Percentiles rank a stretch among this genome's conserved stretches.
Conservation (phyloP, 768 basidiomycete genomes). For the Rhizopogon vulgaris region DNA sequence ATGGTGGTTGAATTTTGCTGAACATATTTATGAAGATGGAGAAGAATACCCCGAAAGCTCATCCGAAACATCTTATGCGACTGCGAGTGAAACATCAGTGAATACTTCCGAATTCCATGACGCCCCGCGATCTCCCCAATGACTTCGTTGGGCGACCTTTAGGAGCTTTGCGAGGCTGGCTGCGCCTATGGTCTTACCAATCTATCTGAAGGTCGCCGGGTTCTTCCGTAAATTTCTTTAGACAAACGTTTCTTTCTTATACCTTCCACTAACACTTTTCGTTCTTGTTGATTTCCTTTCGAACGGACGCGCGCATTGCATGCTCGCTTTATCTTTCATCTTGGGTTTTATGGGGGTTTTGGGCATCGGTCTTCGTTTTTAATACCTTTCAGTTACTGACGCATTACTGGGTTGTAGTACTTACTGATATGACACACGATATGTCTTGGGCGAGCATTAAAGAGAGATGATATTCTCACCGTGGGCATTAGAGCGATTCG, state of each 20-base stretch:
- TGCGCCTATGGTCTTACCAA: slow-evolving; percentile 33
- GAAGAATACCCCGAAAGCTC: slow-evolving; percentile 4
- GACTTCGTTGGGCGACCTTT: slow-evolving; percentile 48
- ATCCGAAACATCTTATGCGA: not conserved
- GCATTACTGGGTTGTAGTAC: not conserved
- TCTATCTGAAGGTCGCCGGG: slow-evolving; percentile 45
- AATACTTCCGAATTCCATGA: slow-evolving; percentile 8
- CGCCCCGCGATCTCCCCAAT: slow-evolving; percentile 23
- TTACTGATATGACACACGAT: not conserved
- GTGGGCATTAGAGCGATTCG: not conserved
- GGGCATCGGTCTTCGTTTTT: not conserved
- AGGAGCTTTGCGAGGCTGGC: slow-evolving; percentile 37
- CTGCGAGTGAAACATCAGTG: slow-evolving; percentile 6
- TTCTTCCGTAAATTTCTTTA: slow-evolving; percentile 37
- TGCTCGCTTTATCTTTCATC: not conserved
- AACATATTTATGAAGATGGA: slow-evolving; percentile 7
- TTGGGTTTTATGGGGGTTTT: slow-evolving; percentile 4
- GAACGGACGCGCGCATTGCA: slow-evolving; percentile 1
- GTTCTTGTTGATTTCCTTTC: slow-evolving; percentile 18
- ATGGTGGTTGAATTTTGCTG: not conserved
- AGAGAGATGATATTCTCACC: not conserved
- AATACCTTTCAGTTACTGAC: not conserved
- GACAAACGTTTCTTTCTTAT: not conserved
- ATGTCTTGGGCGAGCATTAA: not conserved
- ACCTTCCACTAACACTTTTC: slow-evolving; percentile 13